Evolutionary conservation across 1,284 basidiomycete genomes (phyloP), one percentile per base, ranked within the genome.

Genomic region (Ustanciosporium gigantosporum): DNA sequence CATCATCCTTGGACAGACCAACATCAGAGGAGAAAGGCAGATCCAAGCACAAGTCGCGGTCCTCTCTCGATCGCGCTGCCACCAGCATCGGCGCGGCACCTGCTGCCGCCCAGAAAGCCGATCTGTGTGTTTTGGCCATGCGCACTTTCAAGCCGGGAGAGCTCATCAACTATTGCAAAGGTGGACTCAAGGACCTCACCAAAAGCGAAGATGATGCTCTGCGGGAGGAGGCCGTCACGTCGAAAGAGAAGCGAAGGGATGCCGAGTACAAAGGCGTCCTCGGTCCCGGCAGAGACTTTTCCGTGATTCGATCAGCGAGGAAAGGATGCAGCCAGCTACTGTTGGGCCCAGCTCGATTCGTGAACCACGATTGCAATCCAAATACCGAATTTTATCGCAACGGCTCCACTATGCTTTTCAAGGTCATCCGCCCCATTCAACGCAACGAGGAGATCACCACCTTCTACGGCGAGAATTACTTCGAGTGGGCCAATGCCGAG

Each of bases 351-450:
- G 91, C 91, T 75, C 86, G 91, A 65, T 94, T 94, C 80, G 90
- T 93, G 57, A 94, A 94, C 88, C 90, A 93, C 74, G 91, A 93
- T 76, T 93, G 91, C 79, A 85, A 90, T 51, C 88, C 91, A 67
- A 92, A 93, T 76, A 88, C 87, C 49, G 88, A 91, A 70, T 83
- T 92, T 44, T 88, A 91, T 76, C 86, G 90, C 41, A 86, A 88
- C 79, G 90, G 90, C 29, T 84, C 85, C 70, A 89, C 89, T 76
- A 91, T 94, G 79, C 88, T 88, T 21, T 94, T 94, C 80, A 86
- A 89, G 39, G 88, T 88, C 48, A 82, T 91, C 74, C 86, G 86
- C 76, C 84, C 87, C 44, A 91, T 94, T 70, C 81, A 82, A 27
- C 80, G 87, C 21, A 89, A 89, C 41, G 89, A 93, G 77, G 90